Evolutionary conservation across 1,284 basidiomycete genomes (phyloP).

Genomic region (Leccinum insolens): DNA sequence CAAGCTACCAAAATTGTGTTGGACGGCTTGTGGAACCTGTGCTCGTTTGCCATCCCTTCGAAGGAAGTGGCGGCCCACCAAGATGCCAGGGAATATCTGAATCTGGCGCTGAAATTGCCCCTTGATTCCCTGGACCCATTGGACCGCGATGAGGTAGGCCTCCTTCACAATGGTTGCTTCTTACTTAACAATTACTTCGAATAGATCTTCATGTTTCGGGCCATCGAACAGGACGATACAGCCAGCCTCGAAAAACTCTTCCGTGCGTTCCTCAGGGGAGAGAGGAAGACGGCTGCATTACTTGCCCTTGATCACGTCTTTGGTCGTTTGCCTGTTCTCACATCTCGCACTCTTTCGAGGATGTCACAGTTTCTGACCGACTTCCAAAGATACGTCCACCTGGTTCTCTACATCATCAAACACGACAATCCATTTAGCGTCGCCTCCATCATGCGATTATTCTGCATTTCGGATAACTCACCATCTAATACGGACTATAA

Average conservation of each 20-base stretch:
- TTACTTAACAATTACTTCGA: not conserved
- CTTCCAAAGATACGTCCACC: constrained; percentile 40
- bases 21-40: constrained; percentile 26
- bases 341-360: constrained; percentile 7
- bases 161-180: not conserved
- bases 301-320: constrained; percentile 33
- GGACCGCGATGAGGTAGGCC: constrained; percentile 20
- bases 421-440: constrained; percentile 30
- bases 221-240: constrained; percentile 19
- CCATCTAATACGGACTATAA: constrained; percentile 28
- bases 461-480: constrained; percentile 37
- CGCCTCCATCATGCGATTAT: constrained; percentile 37
- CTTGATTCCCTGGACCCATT: constrained; percentile 16
- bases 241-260: constrained; percentile 8
- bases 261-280: constrained; percentile 14
- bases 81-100: constrained; percentile 16
- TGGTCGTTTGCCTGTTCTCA: constrained; percentile 14
- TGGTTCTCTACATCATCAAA: constrained; percentile 35
- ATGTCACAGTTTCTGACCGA: constrained; percentile 34
- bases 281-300: constrained; percentile 16
- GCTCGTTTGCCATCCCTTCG: constrained; percentile 27
- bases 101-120: constrained; percentile 21
- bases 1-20: constrained; percentile 35
- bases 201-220: constrained; percentile 30
- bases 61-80: constrained; percentile 12